These are phyloP conservation scores for Neurospora terricola DNA, from an alignment of 495 filamentous ascomycete species.

Conservation along the genomic window DNA sequence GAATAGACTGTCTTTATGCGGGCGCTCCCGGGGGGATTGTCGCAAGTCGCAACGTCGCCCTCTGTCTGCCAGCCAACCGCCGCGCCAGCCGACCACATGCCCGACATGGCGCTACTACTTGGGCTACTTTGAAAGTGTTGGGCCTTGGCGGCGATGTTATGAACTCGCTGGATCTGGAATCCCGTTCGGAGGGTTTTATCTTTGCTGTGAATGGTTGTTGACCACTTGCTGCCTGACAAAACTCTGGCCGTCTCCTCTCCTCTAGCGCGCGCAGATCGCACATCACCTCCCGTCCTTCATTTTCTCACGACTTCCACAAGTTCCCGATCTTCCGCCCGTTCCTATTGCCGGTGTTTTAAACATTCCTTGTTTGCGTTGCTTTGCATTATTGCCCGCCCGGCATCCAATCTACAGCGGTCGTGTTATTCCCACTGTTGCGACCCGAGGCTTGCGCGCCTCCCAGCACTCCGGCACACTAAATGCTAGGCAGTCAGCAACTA, in stretches of 20 bases:
- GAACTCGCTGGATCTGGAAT: neutral
- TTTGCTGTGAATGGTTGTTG: neutral
- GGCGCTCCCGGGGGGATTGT: neutral
- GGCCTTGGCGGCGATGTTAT: neutral
- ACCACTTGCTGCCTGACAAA: neutral
- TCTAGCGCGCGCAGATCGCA: neutral
- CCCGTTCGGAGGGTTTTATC: neutral
- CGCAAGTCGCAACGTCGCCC: neutral
- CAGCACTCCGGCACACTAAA: neutral
- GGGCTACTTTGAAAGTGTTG: neutral
- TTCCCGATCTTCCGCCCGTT: neutral
- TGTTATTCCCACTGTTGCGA: neutral
- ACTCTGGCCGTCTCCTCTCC: neutral
- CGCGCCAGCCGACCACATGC: neutral
- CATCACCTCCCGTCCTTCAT: neutral
- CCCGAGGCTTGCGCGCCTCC: neutral
- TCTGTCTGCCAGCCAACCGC: neutral
- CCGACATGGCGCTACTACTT: neutral
- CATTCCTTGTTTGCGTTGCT: neutral
- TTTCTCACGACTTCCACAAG: neutral
- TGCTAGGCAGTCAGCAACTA: neutral
- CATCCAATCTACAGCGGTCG: neutral
- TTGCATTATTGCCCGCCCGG: neutral
- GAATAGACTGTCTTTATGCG: neutral
- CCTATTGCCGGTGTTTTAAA: neutral